Evolutionary conservation across 441 rosid genomes (phyloP).

Genomic region (Croton laevigatus): DNA sequence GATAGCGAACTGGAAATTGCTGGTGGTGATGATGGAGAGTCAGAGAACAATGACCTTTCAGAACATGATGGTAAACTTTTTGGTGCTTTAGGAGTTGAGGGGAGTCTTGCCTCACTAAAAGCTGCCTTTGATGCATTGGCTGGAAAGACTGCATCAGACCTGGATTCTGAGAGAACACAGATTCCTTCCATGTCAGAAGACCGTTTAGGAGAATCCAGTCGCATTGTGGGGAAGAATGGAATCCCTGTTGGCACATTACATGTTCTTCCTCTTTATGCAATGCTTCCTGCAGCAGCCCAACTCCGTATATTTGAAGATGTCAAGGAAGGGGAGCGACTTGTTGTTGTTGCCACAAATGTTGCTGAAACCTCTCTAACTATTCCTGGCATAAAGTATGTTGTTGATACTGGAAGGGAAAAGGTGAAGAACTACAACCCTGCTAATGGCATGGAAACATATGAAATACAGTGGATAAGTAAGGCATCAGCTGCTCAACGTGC

Average conservation of each 20-base stretch:
- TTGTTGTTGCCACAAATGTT: constrained; percentile 89
- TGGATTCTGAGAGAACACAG: constrained; percentile 25
- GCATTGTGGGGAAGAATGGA: constrained; percentile 24
- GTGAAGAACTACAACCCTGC: constrained; percentile 66
- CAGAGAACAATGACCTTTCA: constrained; percentile 25
- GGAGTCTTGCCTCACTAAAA: constrained; percentile 55
- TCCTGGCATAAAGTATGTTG: constrained; percentile 91
- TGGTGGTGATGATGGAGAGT: constrained; percentile 34
- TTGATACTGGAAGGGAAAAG: constrained; percentile 91
- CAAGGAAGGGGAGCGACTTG: constrained; percentile 80
- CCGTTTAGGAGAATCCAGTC: constrained; percentile 25
- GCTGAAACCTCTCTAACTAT: constrained; percentile 96
- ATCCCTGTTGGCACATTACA: constrained; percentile 34
- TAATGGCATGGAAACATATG: constrained; percentile 78
- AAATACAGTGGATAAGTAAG: constrained; percentile 85
- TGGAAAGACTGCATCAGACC: constrained; percentile 33
- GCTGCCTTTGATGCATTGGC: constrained; percentile 72
- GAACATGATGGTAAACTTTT: constrained; percentile 31
- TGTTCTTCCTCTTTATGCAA: constrained; percentile 91
- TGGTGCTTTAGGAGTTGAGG: constrained; percentile 37
- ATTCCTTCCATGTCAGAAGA: constrained; percentile 22
- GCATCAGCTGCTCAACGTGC: constrained; percentile 95
- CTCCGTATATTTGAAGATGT: constrained; percentile 76
- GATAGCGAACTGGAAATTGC: constrained; percentile 65
- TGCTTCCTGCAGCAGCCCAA: constrained; percentile 88